phyloP scores from a whole-genome alignment of 257 asterid species.

The Solanum peruvianum region DNA sequence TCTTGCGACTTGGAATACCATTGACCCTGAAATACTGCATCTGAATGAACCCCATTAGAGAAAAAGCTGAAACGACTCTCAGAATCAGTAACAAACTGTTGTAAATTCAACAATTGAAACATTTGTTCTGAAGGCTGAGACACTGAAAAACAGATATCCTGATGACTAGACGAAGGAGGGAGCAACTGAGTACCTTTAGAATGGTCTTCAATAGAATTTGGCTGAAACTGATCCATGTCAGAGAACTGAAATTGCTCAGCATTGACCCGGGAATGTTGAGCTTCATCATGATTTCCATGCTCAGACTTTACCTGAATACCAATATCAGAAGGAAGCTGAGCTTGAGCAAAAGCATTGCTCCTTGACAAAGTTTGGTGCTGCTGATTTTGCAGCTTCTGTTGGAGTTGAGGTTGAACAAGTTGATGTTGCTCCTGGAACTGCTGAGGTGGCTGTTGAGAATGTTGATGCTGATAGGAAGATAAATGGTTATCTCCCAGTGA shows the following conservation, averaged over 20 bases:
- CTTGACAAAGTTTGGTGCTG: constrained; percentile 46
- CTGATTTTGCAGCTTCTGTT: constrained; percentile 52
- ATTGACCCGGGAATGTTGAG: constrained; percentile 34
- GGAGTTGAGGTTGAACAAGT: constrained; percentile 42
- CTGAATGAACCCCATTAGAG: constrained; percentile 41
- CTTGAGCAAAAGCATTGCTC: constrained; percentile 43
- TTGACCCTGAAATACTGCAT: constrained; percentile 39
- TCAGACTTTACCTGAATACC: constrained; percentile 46
- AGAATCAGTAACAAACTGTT: constrained; percentile 36
- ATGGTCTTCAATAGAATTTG: constrained; percentile 38
- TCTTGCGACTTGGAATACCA: constrained; percentile 55
- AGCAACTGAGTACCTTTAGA: constrained; percentile 44
- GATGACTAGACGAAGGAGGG: constrained; percentile 27
- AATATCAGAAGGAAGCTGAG: constrained; percentile 41
- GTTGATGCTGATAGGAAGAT: constrained; percentile 48
- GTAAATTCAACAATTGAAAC: constrained; percentile 43
- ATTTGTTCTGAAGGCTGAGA: constrained; percentile 46
- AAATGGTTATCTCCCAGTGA: constrained; percentile 34
- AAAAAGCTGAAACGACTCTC: constrained; percentile 28
- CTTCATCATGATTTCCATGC: constrained; percentile 36
- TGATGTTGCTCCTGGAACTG: constrained; percentile 52
- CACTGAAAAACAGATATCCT: constrained; percentile 28
- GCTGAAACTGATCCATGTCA: constrained; percentile 43
- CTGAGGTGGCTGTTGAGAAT: constrained; percentile 42
- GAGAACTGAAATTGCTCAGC: constrained; percentile 49